Base-by-base conservation (phyloP, 2,329 filamentous ascomycete genomes). In the Alternaria sp. region DNA sequence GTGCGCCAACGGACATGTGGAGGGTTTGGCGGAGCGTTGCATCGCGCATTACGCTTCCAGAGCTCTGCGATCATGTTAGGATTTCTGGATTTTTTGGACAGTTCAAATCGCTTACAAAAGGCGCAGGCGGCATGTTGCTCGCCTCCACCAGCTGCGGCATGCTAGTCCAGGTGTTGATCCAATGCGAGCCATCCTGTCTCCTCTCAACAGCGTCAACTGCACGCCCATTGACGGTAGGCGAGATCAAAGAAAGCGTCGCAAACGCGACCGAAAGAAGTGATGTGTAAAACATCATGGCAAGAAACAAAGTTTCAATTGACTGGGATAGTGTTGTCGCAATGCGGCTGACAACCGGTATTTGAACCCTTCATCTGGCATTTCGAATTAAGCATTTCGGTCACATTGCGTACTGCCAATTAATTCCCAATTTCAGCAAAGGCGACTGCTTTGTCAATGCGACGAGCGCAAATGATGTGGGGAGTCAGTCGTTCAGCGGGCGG, bases 21-120 rank as follows among this genome's bases (percentile, higher is more conserved):
- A 91, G 74, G 0, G 89, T 91, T 76, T 91, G 89, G 5, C 89
- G 88, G 64, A 91, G 84, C 0, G 89, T 90, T 1, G 87, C 85
- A 69, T 90, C 86, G 44, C 80, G 78, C 72, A 91, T 89, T 1
- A 88, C 83, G n/a, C 81, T 73, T 6, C 81, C 80, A 1, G 82
- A 83, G 73, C 88, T 88, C 86, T 88, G 65, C 1, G 1, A 45
- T 8, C 11, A 17, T 17, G 19, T 57, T 26, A 49, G 44, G 2
- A 8, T n/a, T 1, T 3, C 1, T 10, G 5, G 12, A 32, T 8
- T 30, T 12, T 12, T 36, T 50, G 30, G 36, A 12, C 19, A 19
- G 10, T 32, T 5, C 4, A 15, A 44, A 13, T 23, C 3, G 43
- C 71, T 30, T 73, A 77, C 76, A 70, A 88, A 91, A 43, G 87